A percentile compares a stretch with the other conserved stretches of the same genome.
Conservation (phyloP, 768 basidiomycete species). For the Mrakia hoshinonis region DNA sequence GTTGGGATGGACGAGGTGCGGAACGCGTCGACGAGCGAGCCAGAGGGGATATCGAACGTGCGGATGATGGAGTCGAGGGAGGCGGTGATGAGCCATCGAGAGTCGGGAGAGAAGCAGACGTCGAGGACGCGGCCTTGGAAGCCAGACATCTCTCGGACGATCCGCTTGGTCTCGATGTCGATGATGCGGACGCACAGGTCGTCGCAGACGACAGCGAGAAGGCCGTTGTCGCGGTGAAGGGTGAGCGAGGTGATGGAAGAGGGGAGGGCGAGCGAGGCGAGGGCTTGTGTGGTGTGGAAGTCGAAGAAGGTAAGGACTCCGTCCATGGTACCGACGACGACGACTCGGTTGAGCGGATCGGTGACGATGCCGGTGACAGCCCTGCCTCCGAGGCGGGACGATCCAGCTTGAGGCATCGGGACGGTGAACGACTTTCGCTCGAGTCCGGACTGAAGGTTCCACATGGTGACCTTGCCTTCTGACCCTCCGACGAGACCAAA, state of each 20-base stretch:
- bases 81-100: conserved; percentile 80
- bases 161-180: conserved; percentile 78
- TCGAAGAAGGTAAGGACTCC: conserved; percentile 93
- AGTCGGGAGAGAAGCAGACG: conserved; percentile 88
- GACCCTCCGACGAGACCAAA: conserved; percentile 81
- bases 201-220: conserved; percentile 75
- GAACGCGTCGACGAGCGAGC: conserved; percentile 85
- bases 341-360: conserved; percentile 69
- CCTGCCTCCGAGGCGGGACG: conserved; percentile 18
- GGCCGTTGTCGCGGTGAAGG: conserved; percentile 73
- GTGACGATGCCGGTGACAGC: conserved; percentile 69
- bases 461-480: conserved; percentile 64
- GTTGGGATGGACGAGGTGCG: conserved; percentile 77
- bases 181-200: conserved; percentile 76
- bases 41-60: conserved; percentile 92
- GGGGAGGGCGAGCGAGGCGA: conserved; percentile 56
- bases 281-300: conserved; percentile 74
- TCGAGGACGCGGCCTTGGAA: conserved; percentile 81
- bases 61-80: conserved; percentile 86
- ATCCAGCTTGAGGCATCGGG: conserved; percentile 17
- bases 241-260: conserved; percentile 61
- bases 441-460: conserved; percentile 95
- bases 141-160: conserved; percentile 82
- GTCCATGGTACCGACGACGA: conserved; percentile 78
- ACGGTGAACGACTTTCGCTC: conserved; percentile 67